These are phyloP conservation scores for Trichoderma simmonsii DNA, from an alignment of 2,329 filamentous ascomycete species.

Conservation along the genomic window DNA sequence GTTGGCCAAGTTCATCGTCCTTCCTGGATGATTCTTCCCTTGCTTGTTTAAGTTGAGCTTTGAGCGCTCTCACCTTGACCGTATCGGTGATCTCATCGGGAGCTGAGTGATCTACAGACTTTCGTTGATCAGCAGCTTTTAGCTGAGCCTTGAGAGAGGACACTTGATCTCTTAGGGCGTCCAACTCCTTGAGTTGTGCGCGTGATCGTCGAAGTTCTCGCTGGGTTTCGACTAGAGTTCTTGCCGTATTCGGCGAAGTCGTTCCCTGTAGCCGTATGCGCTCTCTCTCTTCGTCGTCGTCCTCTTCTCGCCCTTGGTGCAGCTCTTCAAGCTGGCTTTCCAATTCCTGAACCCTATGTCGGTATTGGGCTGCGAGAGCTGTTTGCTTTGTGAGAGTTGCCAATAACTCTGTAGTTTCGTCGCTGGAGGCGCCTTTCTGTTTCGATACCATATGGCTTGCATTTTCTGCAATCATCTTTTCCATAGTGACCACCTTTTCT, in stretches of 20 bases:
- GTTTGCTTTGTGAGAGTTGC: slow-evolving; percentile 58
- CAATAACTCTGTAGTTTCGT: slow-evolving; percentile 47
- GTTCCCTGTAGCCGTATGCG: slow-evolving; percentile 35
- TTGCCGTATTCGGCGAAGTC: slow-evolving; percentile 49
- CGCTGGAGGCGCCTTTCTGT: slow-evolving; percentile 34
- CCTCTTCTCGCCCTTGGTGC: slow-evolving; percentile 36
- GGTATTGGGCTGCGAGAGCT: slow-evolving; percentile 55
- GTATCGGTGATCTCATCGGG: slow-evolving; percentile 27
- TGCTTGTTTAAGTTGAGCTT: slow-evolving; percentile 42
- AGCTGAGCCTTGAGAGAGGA: slow-evolving; percentile 50
- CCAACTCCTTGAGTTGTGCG: slow-evolving; percentile 52
- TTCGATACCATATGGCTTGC: slow-evolving; percentile 51
- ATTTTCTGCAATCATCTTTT: slow-evolving; percentile 59
- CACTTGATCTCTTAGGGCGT: slow-evolving; percentile 52
- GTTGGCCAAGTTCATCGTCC: slow-evolving; percentile 47
- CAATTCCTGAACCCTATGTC: slow-evolving; percentile 57
- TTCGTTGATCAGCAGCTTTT: slow-evolving; percentile 39
- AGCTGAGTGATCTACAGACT: slow-evolving; percentile 31
- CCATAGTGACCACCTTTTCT: slow-evolving; percentile 61
- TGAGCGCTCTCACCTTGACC: slow-evolving; percentile 36
- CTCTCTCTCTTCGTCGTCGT: slow-evolving; percentile 19
- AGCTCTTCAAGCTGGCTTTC: slow-evolving; percentile 48
- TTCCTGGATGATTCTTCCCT: slow-evolving; percentile 45
- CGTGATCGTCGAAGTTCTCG: slow-evolving; percentile 54
- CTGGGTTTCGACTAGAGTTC: slow-evolving; percentile 50